Conservation (phyloP, 768 basidiomycete genomes). For the Lanmaoa pseudosensibilis region DNA sequence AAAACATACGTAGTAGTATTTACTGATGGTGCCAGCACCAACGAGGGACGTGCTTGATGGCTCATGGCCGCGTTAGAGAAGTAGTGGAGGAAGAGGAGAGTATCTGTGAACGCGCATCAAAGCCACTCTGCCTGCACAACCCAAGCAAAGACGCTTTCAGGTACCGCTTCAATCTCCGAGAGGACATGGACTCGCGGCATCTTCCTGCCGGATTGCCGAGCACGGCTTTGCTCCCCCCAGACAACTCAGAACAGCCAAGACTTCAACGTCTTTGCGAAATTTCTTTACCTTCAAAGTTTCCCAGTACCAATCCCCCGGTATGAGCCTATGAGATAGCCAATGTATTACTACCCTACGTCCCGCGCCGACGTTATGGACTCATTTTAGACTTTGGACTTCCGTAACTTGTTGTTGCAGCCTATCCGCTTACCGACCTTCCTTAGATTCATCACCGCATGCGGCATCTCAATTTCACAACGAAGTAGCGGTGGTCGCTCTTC, state of each 20-base stretch:
- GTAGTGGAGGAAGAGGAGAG: constrained; percentile 26
- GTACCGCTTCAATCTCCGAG: constrained; percentile 27
- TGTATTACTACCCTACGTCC: neutral
- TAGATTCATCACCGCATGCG: neutral
- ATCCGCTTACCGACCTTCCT: neutral
- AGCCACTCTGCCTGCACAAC: constrained; percentile 36
- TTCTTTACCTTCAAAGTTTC: neutral
- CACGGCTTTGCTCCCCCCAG: constrained; percentile 9
- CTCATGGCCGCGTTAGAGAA: constrained; percentile 49
- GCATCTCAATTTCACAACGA: neutral
- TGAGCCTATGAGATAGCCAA: neutral
- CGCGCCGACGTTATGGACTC: neutral
- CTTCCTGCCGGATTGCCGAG: constrained; percentile 24
- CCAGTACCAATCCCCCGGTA: neutral
- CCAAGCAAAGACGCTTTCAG: constrained; percentile 27
- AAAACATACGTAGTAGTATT: constrained; percentile 77
- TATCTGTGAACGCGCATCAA: constrained; percentile 31
- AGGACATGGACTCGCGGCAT: constrained; percentile 13
- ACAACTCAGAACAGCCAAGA: neutral
- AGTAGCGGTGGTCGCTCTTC: neutral
- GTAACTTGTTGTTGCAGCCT: neutral
- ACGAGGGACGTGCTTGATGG: constrained; percentile 60
- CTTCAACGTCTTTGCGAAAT: neutral
- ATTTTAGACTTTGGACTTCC: neutral
- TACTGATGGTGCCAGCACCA: constrained; percentile 77